Percentiles rank a stretch among this genome's conserved stretches.
Conservation (phyloP, 129 eudicot species). For the Daucus carota region DNA sequence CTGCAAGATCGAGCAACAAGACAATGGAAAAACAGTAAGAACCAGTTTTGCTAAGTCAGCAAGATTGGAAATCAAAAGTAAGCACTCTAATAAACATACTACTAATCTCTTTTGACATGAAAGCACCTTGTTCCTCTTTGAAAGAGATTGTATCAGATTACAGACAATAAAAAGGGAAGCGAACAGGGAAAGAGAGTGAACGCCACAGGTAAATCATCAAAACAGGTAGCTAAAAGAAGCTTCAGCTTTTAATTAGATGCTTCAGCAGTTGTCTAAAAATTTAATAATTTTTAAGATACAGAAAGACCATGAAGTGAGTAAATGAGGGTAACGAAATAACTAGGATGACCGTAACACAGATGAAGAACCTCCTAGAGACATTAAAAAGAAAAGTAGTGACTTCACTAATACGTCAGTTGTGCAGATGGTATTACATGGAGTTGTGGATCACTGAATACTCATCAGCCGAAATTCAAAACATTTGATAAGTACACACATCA, state of each 20-base stretch:
- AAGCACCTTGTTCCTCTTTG: background rate
- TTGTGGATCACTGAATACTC: background rate
- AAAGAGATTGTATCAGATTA: background rate
- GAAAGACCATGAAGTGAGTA: background rate
- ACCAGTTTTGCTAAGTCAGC: constrained; percentile 1
- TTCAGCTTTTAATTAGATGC: background rate
- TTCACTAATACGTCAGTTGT: background rate
- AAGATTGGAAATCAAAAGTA: background rate
- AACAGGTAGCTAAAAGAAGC: background rate
- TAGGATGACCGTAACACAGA: background rate
- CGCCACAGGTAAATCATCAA: background rate
- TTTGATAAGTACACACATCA: background rate
- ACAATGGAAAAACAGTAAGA: background rate
- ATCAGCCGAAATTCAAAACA: background rate
- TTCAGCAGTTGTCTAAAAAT: background rate
- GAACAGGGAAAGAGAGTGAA: background rate
- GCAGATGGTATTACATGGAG: background rate
- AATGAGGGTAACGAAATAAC: background rate
- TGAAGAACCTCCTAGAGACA: background rate
- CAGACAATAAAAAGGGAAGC: background rate
- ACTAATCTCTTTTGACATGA: background rate
- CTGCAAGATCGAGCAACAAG: background rate
- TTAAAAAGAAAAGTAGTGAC: background rate
- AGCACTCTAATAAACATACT: background rate
- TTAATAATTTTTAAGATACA: background rate